These are phyloP conservation scores for Camellia lanceoleosa DNA, from an alignment of 148 eudicot species.

Conservation along the genomic window DNA sequence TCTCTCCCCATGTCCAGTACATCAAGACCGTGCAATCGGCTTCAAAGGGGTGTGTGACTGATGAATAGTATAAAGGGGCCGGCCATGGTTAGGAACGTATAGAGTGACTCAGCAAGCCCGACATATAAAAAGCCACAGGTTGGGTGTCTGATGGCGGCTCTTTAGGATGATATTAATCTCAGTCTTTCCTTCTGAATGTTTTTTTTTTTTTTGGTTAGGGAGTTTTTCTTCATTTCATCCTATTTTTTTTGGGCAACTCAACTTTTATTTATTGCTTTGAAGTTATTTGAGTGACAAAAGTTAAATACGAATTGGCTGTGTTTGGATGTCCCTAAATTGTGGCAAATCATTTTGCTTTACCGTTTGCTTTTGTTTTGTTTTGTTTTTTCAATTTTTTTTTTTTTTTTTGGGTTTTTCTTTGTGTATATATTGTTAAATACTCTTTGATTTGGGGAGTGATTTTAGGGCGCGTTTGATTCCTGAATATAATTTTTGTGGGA, in stretches of 20 bases:
- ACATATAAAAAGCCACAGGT: neutral
- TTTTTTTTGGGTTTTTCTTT: no score
- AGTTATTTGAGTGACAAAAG: neutral
- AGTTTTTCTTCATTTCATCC: neutral
- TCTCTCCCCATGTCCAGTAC: slow-evolving; percentile 41
- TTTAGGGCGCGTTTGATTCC: no score
- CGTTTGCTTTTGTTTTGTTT: no score
- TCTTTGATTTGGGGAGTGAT: no score
- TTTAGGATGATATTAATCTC: neutral
- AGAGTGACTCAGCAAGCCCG: slow-evolving; percentile 13
- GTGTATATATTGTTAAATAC: no score
- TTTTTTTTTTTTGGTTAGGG: neutral
- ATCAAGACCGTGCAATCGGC: slow-evolving; percentile 84
- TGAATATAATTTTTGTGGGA: no score
- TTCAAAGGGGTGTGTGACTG: slow-evolving; percentile 82
- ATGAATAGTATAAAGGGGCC: slow-evolving; percentile 41
- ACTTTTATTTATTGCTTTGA: neutral
- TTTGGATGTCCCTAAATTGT: no score
- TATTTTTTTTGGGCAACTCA: neutral
- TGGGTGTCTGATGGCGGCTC: neutral
- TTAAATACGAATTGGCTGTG: no score
- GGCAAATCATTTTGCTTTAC: no score
- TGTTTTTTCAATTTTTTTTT: no score
- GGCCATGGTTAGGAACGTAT: neutral
- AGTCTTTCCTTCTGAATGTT: neutral